phyloP scores from a whole-genome alignment of 2,329 filamentous ascomycete species.

The Penicillium capsulatum region DNA sequence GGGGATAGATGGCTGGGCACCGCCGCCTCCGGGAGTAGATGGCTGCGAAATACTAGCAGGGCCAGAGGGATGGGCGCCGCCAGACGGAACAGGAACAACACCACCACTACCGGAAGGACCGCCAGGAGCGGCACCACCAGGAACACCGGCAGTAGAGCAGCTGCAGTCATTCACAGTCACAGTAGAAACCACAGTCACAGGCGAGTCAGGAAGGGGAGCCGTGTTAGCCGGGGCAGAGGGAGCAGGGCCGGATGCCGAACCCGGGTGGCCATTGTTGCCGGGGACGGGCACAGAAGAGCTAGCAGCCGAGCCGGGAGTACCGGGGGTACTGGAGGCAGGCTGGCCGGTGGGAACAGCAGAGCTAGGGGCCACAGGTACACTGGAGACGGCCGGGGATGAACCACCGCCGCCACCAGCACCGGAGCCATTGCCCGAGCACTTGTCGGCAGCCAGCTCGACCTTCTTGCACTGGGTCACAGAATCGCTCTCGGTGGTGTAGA shows the following conservation, averaged over 20 bases:
- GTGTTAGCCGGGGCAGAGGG: slow-evolving; percentile 3
- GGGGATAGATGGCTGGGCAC: too few relatives aligned
- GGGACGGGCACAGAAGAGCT: slow-evolving; percentile 2
- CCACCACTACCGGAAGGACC: slow-evolving; percentile 2
- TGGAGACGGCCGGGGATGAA: slow-evolving; percentile 6
- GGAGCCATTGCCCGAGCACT: slow-evolving; percentile 30
- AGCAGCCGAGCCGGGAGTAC: background rate
- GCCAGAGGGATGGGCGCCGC: slow-evolving; percentile 6
- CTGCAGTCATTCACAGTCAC: slow-evolving; percentile 21
- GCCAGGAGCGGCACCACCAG: slow-evolving; percentile 6
- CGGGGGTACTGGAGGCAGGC: background rate
- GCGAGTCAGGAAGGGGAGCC: slow-evolving; percentile 7
- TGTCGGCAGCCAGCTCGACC: slow-evolving; percentile 34
- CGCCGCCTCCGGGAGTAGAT: background rate
- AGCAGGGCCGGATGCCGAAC: slow-evolving; percentile 3
- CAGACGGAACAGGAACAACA: slow-evolving; percentile 7
- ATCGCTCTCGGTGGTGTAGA: slow-evolving; percentile 38
- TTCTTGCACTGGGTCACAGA: slow-evolving; percentile 33
- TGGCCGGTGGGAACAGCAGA: background rate
- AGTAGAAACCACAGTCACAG: slow-evolving; percentile 16
- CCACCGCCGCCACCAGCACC: slow-evolving; percentile 18
- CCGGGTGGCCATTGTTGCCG: slow-evolving; percentile 2
- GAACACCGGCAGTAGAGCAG: slow-evolving; percentile 6
- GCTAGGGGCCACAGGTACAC: background rate
- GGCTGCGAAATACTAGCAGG: slow-evolving; percentile 1